Conservation (phyloP, 176 grass and related monocot genomes). For the Musa acuminata region DNA sequence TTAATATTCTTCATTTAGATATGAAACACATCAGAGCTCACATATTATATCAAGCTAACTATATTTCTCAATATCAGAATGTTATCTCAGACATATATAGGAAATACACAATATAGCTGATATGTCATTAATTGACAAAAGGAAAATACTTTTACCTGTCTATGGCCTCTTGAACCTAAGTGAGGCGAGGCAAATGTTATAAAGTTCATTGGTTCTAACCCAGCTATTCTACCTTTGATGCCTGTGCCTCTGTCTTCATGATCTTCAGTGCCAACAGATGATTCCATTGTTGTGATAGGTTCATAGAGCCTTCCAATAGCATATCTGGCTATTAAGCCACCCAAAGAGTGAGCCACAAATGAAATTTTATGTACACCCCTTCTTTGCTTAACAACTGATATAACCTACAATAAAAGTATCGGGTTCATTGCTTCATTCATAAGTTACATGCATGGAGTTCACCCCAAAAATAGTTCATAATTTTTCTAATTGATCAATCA, state of each 20-base stretch:
- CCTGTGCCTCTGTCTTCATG: constrained; percentile 23
- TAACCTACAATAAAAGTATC: constrained; percentile 46
- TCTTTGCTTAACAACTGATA: constrained; percentile 56
- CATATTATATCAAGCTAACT: background rate
- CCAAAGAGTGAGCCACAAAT: constrained; percentile 90
- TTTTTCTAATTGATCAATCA: no score
- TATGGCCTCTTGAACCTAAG: constrained; percentile 83
- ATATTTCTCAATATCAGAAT: background rate
- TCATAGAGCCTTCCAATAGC: constrained; percentile 71
- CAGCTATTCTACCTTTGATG: constrained; percentile 47
- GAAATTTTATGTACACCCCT: constrained; percentile 58
- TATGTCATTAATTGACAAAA: background rate
- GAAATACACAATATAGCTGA: background rate
- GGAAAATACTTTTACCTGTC: constrained; percentile 38
- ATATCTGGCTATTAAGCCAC: constrained; percentile 83
- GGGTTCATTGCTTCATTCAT: background rate
- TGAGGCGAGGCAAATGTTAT: constrained; percentile 80
- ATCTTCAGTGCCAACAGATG: constrained; percentile 16
- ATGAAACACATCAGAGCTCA: background rate
- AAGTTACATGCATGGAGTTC: background rate
- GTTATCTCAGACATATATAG: background rate
- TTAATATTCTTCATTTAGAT: no score
- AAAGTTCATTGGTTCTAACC: constrained; percentile 82
- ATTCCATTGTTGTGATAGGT: constrained; percentile 10
- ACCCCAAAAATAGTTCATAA: no score